A percentile compares a stretch with the other conserved stretches of the same genome.
These are phyloP conservation scores for Colletotrichum australisinense DNA, from an alignment of 2,329 filamentous ascomycete genomes.

Conservation along the genomic window DNA sequence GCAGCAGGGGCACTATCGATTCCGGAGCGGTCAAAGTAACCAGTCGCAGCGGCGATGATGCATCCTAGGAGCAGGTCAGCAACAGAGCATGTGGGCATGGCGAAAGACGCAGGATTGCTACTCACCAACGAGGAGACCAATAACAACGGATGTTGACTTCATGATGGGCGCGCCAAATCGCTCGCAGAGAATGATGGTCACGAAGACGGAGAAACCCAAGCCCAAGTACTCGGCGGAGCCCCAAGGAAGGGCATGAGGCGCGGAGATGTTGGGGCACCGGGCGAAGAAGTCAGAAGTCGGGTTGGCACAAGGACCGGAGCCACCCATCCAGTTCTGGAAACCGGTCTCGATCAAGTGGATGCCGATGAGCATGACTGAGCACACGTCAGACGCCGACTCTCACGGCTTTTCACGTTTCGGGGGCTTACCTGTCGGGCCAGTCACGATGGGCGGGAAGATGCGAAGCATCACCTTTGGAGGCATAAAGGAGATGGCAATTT, in stretches of 20 bases:
- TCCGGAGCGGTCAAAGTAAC: constrained; percentile 80
- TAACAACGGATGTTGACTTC: constrained; percentile 82
- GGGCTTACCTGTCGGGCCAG: constrained; percentile 68
- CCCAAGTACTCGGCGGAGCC: constrained; percentile 82
- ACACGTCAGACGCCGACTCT: not conserved
- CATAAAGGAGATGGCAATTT: constrained; percentile 80
- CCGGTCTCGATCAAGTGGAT: constrained; percentile 78
- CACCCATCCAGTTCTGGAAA: constrained; percentile 83
- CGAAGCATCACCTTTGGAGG: constrained; percentile 75
- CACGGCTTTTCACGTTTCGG: constrained; percentile 45
- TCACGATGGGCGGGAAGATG: constrained; percentile 84
- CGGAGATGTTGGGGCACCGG: constrained; percentile 73
- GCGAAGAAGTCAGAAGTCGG: constrained; percentile 67
- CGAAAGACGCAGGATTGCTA: not conserved
- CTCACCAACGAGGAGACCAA: constrained; percentile 68
- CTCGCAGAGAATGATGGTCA: constrained; percentile 84
- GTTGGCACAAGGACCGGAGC: constrained; percentile 68
- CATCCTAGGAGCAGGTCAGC: constrained; percentile 62
- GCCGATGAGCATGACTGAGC: constrained; percentile 72
- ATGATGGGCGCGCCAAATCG: constrained; percentile 86
- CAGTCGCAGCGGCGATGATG: constrained; percentile 81
- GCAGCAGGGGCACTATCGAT: constrained; percentile 78
- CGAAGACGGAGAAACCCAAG: constrained; percentile 83
- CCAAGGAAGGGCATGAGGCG: constrained; percentile 81
- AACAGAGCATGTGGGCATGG: not conserved